Evolutionary conservation across 2,329 filamentous ascomycete species (phyloP).

Genomic region (Camptophora hylomeconis): DNA sequence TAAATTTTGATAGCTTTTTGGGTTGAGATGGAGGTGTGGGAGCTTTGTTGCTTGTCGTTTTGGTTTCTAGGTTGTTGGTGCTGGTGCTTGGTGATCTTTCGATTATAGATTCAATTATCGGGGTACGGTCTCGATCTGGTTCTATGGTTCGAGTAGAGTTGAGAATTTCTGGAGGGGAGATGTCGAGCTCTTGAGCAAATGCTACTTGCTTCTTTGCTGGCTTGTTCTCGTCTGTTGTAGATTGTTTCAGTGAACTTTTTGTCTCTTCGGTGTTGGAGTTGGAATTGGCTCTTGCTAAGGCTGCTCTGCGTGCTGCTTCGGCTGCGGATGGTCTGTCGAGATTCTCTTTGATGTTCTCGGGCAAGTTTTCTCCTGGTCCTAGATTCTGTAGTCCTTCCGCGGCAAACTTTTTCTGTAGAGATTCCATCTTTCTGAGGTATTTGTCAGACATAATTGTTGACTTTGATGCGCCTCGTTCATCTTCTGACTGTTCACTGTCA

Average conservation of each 20-base stretch:
- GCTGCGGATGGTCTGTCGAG: neutral
- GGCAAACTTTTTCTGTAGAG: slow-evolving; percentile 58
- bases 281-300: slow-evolving; percentile 11
- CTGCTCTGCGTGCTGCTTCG: slow-evolving; percentile 11
- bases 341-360: slow-evolving; percentile 3
- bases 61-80: slow-evolving; percentile 30
- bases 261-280: slow-evolving; percentile 9
- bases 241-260: slow-evolving; percentile 1
- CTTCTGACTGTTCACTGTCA: slow-evolving; percentile 52
- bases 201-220: slow-evolving; percentile 57
- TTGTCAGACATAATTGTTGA: slow-evolving; percentile 55
- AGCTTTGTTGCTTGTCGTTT: slow-evolving; percentile 25
- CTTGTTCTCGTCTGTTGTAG: slow-evolving; percentile 12
- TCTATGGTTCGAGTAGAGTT: too few relatives aligned
- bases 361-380: slow-evolving; percentile 31
- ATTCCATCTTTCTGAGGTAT: slow-evolving; percentile 71
- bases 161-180: slow-evolving; percentile 40
- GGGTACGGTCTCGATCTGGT: too few relatives aligned
- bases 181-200: slow-evolving; percentile 64
- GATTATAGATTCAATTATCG: neutral
- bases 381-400: slow-evolving; percentile 44
- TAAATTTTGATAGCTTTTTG: slow-evolving; percentile 17
- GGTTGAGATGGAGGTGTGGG: slow-evolving; percentile 15
- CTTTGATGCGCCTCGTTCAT: slow-evolving; percentile 63
- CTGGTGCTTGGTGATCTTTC: slow-evolving; percentile 4